Evolutionary conservation across 2,329 filamentous ascomycete species (phyloP), one percentile per base, ranked within the genome.

Genomic region (Trichoderma asperellum): DNA sequence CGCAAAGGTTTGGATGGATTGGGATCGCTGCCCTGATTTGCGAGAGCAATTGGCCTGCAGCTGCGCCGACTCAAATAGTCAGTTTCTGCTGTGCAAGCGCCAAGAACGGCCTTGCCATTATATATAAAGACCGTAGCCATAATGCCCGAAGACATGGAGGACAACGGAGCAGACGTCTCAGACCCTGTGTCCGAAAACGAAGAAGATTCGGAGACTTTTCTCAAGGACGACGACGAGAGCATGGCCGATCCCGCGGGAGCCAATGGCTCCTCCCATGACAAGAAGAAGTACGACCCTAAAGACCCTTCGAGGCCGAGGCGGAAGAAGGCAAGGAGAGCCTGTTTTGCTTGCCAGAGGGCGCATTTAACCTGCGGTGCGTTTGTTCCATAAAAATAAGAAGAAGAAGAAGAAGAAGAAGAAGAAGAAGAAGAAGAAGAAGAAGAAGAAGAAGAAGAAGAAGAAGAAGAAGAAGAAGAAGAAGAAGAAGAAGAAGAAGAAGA

Each of bases 321-420:
- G 76, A 99, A 98, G 85, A 99, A 99, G 86, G 96, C 96, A 47
- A 89, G 95, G 74, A 88, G 96, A 79, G 96, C 96, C 69, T 99
- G 96, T 81, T 97, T 92, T 87, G 95, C 96, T 72, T 99, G 96
- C 81, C 96, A 99, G 83, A 88, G 95, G 81, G 96, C 96, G 72
- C 96, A 99, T 87, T 84, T 99, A 79, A 99, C 96, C 73, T 99
- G 96, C 84, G 95, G 96, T 98, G 92, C 87, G 94, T 89, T 49
- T 72, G 69, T 68, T 43, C 34, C 32, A n/a, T 43, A 18, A 18
- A 18, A 6, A 6, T 16, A 18, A 43, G 43, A 3, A 24, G 24
- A 24, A 24, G 24, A 24, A 24, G 24, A 24, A 40, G 18, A 21
- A 35, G 27, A 6, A 4, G 18, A 8, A 47, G 18, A 47, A 24